Evolutionary conservation across 306 rosid species (phyloP).

Genomic region (Echinosophora koreensis): DNA sequence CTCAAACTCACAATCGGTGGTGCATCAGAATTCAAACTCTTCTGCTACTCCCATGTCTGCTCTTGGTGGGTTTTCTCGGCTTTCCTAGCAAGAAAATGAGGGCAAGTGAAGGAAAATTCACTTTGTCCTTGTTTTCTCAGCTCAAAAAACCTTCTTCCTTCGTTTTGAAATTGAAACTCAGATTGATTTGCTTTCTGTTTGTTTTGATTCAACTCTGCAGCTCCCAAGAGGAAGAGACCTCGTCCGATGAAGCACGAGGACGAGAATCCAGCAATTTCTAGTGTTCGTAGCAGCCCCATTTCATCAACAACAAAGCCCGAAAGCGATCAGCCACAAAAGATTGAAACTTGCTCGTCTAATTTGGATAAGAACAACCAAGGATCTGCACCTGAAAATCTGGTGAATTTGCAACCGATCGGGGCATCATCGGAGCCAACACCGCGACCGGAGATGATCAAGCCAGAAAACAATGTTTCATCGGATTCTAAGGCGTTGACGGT

Average conservation of each 20-base stretch:
- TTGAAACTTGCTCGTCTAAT: constrained; percentile 57
- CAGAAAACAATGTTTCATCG: constrained; percentile 52
- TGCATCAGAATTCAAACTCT: constrained; percentile 70
- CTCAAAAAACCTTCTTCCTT: not conserved
- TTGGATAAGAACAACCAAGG: constrained; percentile 62
- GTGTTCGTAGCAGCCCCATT: constrained; percentile 63
- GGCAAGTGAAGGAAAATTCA: not conserved
- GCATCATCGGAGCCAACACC: constrained; percentile 43
- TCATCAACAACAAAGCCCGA: constrained; percentile 53
- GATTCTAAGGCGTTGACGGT: constrained; percentile 57
- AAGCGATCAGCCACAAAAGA: constrained; percentile 61
- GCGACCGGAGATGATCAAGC: constrained; percentile 52
- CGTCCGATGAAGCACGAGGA: constrained; percentile 80
- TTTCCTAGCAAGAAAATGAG: constrained; percentile 12
- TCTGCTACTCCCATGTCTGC: constrained; percentile 62
- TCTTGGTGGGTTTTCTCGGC: constrained; percentile 65
- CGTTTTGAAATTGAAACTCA: not conserved
- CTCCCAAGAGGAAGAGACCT: constrained; percentile 93
- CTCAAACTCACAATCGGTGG: constrained; percentile 61
- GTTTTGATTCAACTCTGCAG: constrained; percentile 46
- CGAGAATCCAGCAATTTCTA: constrained; percentile 55
- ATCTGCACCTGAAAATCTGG: constrained; percentile 64
- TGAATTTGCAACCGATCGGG: constrained; percentile 47
- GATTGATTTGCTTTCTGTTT: not conserved
- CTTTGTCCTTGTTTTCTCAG: constrained; percentile 26